Conservation (phyloP, 495 filamentous ascomycete genomes). For the Elaphomyces granulatus region DNA sequence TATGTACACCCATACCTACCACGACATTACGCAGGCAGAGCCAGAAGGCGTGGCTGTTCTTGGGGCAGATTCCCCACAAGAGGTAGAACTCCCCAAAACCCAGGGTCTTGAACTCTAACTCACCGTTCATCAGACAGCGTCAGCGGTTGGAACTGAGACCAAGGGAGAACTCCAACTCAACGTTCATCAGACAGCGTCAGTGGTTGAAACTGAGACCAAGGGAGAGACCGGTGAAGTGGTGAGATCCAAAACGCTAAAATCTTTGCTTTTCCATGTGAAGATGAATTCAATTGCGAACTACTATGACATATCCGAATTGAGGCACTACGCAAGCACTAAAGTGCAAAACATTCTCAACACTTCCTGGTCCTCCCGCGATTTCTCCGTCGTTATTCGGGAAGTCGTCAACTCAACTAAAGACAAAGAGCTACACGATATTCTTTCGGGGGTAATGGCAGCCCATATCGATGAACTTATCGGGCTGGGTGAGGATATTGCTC, state of each 20-base stretch:
- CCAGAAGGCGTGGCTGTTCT: neutral
- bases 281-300: constrained; percentile 4
- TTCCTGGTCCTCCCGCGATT: neutral
- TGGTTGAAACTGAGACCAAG: neutral
- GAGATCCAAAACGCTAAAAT: neutral
- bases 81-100: neutral
- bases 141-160: neutral
- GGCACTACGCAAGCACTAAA: neutral
- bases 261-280: neutral
- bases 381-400: neutral
- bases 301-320: constrained; percentile 1
- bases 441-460: neutral
- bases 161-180: neutral
- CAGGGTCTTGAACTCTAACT: too few species aligned
- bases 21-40: neutral
- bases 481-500: neutral
- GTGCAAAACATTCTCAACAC: neutral
- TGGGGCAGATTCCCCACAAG: neutral
- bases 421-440: neutral
- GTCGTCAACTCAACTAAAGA: neutral
- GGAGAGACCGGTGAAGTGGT: neutral
- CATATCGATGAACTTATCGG: neutral
- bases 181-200: neutral
- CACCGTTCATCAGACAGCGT: too few species aligned
- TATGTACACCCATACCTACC: neutral